A percentile compares a stretch with the other conserved stretches of the same genome.
Conservation (phyloP, 257 asterid genomes). For the Perilla frutescens region DNA sequence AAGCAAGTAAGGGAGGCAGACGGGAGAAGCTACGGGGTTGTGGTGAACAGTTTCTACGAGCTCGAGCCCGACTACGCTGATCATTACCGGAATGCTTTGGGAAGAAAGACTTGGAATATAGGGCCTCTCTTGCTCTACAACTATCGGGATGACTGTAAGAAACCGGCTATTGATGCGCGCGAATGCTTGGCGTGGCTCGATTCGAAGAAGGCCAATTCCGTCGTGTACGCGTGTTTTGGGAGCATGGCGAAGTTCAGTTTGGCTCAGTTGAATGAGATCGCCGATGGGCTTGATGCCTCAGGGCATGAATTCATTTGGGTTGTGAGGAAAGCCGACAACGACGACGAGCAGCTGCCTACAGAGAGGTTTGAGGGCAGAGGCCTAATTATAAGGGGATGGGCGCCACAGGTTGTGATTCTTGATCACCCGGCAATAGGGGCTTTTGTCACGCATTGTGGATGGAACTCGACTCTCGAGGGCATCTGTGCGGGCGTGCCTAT, state of each 20-base stretch:
- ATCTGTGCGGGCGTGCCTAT: conserved; percentile 49
- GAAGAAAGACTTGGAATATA: conserved; percentile 49
- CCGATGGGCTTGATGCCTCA: conserved; percentile 43
- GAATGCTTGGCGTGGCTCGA: conserved; percentile 53
- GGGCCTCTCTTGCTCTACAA: conserved; percentile 51
- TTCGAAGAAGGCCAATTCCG: conserved; percentile 40
- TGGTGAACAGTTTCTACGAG: conserved; percentile 57
- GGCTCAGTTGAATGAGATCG: conserved; percentile 41
- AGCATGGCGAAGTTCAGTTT: conserved; percentile 32
- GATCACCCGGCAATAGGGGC: conserved; percentile 39
- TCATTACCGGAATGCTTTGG: conserved; percentile 37
- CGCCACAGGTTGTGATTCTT: conserved; percentile 48
- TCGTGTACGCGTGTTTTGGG: conserved; percentile 45
- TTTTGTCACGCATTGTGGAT: conserved; percentile 54
- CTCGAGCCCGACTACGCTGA: conserved; percentile 56
- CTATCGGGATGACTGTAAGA: background rate
- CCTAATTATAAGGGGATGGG: conserved; percentile 47
- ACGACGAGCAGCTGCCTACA: conserved; percentile 39
- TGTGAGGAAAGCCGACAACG: conserved; percentile 18
- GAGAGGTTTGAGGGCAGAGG: conserved; percentile 37
- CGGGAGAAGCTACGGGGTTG: conserved; percentile 43
- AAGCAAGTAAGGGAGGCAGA: conserved; percentile 40
- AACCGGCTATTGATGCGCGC: conserved; percentile 10
- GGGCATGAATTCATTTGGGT: conserved; percentile 51
- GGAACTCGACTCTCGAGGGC: conserved; percentile 47